A percentile compares a stretch with the other conserved stretches of the same genome.
phyloP scores from a whole-genome alignment of 2,329 filamentous ascomycete genomes.

The Fusarium sublunatum region DNA sequence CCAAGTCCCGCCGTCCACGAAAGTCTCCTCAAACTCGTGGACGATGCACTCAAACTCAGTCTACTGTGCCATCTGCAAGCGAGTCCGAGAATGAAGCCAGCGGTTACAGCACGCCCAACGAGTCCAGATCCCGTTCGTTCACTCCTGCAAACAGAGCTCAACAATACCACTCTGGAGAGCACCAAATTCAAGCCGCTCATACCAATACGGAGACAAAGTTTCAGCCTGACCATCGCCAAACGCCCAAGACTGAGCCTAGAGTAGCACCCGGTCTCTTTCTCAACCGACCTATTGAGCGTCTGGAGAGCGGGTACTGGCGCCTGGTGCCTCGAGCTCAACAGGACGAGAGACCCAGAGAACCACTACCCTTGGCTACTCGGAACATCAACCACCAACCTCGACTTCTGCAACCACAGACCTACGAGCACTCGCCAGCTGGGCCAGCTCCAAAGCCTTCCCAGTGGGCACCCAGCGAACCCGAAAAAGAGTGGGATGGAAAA shows the following conservation, averaged over 20 bases:
- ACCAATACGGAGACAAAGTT: neutral
- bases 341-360: neutral
- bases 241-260: neutral
- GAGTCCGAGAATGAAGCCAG: neutral
- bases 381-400: neutral
- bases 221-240: neutral
- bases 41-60: neutral
- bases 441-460: neutral
- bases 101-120: neutral
- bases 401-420: neutral
- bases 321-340: neutral
- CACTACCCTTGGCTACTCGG: neutral
- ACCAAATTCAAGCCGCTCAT: neutral
- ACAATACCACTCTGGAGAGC: neutral
- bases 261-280: neutral
- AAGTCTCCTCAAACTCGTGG: neutral
- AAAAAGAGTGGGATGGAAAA: conserved; percentile 1
- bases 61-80: neutral
- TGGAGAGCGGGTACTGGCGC: conserved; percentile 10
- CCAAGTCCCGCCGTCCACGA: conserved; percentile 8
- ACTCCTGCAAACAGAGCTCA: neutral
- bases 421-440: neutral
- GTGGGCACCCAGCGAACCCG: neutral
- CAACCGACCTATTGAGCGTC: neutral
- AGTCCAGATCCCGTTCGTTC: neutral